phyloP scores from a whole-genome alignment of 108 stramenopile species.

The Conticribra guillardii region DNA sequence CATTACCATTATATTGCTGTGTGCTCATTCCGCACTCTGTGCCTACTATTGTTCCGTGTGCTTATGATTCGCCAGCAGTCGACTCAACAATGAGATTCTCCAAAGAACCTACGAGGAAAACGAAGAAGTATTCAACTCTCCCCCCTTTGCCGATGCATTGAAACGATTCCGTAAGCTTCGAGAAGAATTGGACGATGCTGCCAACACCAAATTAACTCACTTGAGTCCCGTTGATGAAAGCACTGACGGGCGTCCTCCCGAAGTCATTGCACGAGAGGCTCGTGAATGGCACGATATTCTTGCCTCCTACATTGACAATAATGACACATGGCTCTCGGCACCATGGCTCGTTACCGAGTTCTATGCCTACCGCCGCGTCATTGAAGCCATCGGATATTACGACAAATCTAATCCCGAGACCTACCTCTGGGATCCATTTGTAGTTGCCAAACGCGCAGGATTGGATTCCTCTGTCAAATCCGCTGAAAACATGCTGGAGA shows the following conservation, averaged over 20 bases:
- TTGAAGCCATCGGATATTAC: conserved; percentile 85
- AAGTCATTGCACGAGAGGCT: conserved; percentile 46
- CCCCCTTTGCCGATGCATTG: conserved; percentile 62
- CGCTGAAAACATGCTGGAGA: conserved; percentile 75
- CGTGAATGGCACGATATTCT: conserved; percentile 87
- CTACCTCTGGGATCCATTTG: conserved; percentile 92
- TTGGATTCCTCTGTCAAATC: conserved; percentile 67
- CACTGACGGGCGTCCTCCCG: conserved; percentile 48
- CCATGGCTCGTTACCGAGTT: conserved; percentile 97
- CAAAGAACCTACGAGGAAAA: conserved; percentile 91
- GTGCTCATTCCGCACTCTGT: too few species aligned
- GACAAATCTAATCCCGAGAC: conserved; percentile 63
- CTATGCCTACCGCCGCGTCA: conserved; percentile 90
- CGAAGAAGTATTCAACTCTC: conserved; percentile 56
- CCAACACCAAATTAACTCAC: conserved; percentile 62
- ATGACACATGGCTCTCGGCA: conserved; percentile 90
- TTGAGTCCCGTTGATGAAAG: conserved; percentile 54
- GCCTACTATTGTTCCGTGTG: too few species aligned
- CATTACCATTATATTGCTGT: too few species aligned
- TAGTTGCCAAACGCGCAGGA: conserved; percentile 77
- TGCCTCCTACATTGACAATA: conserved; percentile 63
- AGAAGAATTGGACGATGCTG: conserved; percentile 70
- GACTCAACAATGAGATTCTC: conserved; percentile 91
- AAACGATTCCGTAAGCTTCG: conserved; percentile 68
- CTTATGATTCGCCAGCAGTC: too few species aligned